These are phyloP conservation scores for Fusarium subtropicale DNA, from an alignment of 2,329 filamentous ascomycete species.

Conservation along the genomic window DNA sequence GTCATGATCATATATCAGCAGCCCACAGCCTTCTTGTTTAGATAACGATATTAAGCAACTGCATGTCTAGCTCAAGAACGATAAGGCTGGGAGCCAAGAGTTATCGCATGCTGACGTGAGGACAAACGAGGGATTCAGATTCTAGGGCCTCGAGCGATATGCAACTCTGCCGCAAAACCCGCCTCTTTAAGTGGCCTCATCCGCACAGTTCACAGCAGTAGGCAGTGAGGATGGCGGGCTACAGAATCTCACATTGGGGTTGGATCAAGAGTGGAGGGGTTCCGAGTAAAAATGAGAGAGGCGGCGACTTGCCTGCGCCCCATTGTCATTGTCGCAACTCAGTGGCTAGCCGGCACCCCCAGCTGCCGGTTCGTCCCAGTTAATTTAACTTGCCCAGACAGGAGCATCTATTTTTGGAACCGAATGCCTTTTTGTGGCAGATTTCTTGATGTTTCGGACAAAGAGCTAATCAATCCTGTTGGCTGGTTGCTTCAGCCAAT, in stretches of 20 bases:
- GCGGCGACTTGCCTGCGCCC: conserved; percentile 35
- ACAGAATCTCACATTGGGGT: conserved; percentile 7
- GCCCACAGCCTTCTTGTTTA: background rate
- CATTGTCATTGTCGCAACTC: conserved; percentile 29
- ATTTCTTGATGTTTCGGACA: conserved; percentile 42
- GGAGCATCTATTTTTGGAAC: conserved; percentile 43
- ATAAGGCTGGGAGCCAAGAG: conserved; percentile 13
- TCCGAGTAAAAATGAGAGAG: conserved; percentile 9
- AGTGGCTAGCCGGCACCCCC: conserved; percentile 5
- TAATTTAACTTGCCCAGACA: conserved; percentile 39
- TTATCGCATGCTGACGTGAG: conserved; percentile 37
- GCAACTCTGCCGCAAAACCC: conserved; percentile 1
- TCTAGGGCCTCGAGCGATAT: conserved; percentile 9
- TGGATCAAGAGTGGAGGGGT: conserved; percentile 8
- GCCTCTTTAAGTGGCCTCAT: background rate
- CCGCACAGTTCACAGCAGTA: background rate
- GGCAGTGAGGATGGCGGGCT: conserved; percentile 3
- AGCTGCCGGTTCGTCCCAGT: conserved; percentile 38
- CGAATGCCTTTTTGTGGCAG: conserved; percentile 23
- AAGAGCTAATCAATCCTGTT: conserved; percentile 30
- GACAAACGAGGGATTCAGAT: background rate
- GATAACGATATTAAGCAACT: background rate
- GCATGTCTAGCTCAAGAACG: background rate
- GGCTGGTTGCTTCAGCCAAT: conserved; percentile 22
- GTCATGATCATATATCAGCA: background rate